Base-by-base conservation (phyloP, 768 basidiomycete genomes). In the Wakefieldia striispora region DNA sequence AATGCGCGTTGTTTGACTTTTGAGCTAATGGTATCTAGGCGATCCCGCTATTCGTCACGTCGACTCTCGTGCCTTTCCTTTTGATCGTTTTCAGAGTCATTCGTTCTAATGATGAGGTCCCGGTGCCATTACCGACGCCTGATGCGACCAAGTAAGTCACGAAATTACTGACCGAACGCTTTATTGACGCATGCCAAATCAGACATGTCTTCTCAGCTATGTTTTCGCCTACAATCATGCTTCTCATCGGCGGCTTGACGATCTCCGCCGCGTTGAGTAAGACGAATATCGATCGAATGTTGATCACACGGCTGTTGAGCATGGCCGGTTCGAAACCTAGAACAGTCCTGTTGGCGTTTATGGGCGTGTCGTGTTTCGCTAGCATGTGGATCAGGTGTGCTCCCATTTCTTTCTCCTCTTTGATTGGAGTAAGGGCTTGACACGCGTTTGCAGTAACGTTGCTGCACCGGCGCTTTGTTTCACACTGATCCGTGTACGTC, bases 171-270 rank as follows among this genome's bases (percentile, higher is more conserved):
- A 36, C 17, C 14, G 21, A 39, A 19, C 14, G 11, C 10, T 16
- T 24, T 21, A 14, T 24, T 60, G 35, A 61, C 21, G 12, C 13
- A 13, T 5, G 6, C 23, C 14, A 11, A 16, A 54, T 20, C 51
- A 95, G 92, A 71, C 92, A 79, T 66, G 81, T 97, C 49, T 98
- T 98, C 67, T 90, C 91, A 0, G 78, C 83, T 42, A 98, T 98
- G 93, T 97, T 99, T 70, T 90, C 90, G 0, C 91, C 94, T 0
- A 99, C 95, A 0, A 97, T 99, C 69, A 95, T 97, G 91, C 88
- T 99, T 31, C 84, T 98, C 43, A 91, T 95, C 56, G 94, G 94
- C 10, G 95, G 97, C 26, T 95, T 98, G 76, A 98, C 95, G 9
- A 95, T 98, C 55, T 93, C 97, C 0, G 93, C 95, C 10, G 97